Evolutionary conservation across 1,139 yeast genomes (phyloP).

Genomic region (Candida pseudocylindracea): DNA sequence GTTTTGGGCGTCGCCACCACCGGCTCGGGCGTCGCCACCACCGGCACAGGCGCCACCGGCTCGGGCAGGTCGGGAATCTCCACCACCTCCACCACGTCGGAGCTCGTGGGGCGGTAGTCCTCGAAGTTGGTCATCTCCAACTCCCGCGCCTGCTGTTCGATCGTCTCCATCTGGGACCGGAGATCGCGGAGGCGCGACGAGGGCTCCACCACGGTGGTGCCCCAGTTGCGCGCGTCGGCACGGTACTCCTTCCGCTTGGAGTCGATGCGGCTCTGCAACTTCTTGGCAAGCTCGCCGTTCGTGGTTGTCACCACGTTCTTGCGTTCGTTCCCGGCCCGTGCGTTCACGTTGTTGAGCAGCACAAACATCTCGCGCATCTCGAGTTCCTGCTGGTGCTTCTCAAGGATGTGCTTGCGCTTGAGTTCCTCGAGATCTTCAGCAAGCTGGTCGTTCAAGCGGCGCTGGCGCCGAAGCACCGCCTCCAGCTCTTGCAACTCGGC

Average conservation of each 20-base stretch:
- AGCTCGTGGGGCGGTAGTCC: slow-evolving; percentile 4
- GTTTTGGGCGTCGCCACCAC: slow-evolving; percentile 6
- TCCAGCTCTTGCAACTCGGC: slow-evolving; percentile 59
- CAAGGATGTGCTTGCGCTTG: slow-evolving; percentile 45
- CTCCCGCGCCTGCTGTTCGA: slow-evolving; percentile 70
- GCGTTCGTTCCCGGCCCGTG: slow-evolving; percentile 13
- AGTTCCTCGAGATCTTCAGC: slow-evolving; percentile 48
- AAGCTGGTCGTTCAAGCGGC: slow-evolving; percentile 44
- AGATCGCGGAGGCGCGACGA: slow-evolving; percentile 53
- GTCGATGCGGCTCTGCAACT: slow-evolving; percentile 35
- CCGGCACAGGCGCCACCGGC: not conserved
- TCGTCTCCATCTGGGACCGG: slow-evolving; percentile 67
- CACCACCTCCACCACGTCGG: slow-evolving; percentile 4
- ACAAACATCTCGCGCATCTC: slow-evolving; percentile 75
- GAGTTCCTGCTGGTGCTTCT: slow-evolving; percentile 70
- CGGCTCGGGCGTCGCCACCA: not conserved
- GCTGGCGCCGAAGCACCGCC: slow-evolving; percentile 38
- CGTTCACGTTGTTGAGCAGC: slow-evolving; percentile 26
- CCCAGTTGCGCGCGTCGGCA: slow-evolving; percentile 30
- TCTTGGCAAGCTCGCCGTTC: slow-evolving; percentile 21
- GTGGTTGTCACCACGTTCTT: slow-evolving; percentile 15
- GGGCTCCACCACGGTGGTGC: slow-evolving; percentile 41
- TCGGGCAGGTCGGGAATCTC: slow-evolving; percentile 1
- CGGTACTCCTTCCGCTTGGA: slow-evolving; percentile 40
- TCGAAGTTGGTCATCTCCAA: slow-evolving; percentile 72